Conservation (phyloP, 345 rosid species). For the Alliaria petiolata region DNA sequence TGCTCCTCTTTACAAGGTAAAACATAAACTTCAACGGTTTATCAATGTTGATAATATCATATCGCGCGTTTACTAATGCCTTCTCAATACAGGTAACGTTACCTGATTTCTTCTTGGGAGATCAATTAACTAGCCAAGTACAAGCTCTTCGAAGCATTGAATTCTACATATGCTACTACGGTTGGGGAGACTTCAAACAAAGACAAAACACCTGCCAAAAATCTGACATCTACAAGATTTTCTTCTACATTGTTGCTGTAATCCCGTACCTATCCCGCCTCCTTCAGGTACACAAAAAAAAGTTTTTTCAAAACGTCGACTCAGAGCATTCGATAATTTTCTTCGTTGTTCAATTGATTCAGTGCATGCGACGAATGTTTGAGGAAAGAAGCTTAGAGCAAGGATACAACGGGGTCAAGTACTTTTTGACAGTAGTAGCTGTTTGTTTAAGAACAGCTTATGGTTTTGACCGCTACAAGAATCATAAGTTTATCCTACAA, state of each 20-base stretch:
- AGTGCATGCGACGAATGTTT: slow-evolving; percentile 56
- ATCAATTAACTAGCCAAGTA: slow-evolving; percentile 64
- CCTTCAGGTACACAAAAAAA: slow-evolving; percentile 46
- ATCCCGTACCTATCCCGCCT: slow-evolving; percentile 62
- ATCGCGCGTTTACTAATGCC: slow-evolving; percentile 11
- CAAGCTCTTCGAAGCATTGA: slow-evolving; percentile 53
- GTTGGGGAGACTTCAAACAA: slow-evolving; percentile 44
- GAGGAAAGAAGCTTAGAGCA: slow-evolving; percentile 54
- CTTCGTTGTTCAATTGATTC: background rate
- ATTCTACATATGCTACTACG: slow-evolving; percentile 58
- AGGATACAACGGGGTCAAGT: slow-evolving; percentile 45
- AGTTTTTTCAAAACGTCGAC: background rate
- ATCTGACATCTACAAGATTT: slow-evolving; percentile 28
- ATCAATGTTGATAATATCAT: background rate
- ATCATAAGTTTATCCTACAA: slow-evolving; percentile 22
- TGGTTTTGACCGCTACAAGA: slow-evolving; percentile 17
- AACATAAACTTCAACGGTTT: slow-evolving; percentile 7
- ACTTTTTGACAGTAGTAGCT: slow-evolving; percentile 50
- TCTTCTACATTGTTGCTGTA: slow-evolving; percentile 43
- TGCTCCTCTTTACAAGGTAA: slow-evolving; percentile 38
- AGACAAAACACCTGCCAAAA: slow-evolving; percentile 40
- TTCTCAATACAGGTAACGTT: slow-evolving; percentile 49
- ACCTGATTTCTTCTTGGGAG: slow-evolving; percentile 63
- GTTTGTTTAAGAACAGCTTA: slow-evolving; percentile 43
- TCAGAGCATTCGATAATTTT: background rate